Evolutionary conservation across 176 grass and related monocot species (phyloP).

Genomic region (Avena sativa): DNA sequence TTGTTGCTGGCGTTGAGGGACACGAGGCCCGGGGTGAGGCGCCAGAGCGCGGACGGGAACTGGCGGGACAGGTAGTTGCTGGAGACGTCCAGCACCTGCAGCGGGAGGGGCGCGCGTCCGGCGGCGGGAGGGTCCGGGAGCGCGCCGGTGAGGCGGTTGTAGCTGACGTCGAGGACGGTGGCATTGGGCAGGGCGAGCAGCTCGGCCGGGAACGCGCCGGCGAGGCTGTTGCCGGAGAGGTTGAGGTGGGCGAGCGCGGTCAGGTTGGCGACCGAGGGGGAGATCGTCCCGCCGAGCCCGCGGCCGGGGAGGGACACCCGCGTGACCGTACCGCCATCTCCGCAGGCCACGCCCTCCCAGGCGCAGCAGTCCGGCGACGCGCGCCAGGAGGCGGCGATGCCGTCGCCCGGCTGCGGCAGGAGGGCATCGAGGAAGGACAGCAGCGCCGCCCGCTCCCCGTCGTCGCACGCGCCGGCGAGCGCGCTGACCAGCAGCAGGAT

Average conservation of each 20-base stretch:
- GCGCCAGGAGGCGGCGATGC: conserved; percentile 38
- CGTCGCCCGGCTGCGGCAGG: conserved; percentile 10
- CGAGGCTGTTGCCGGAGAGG: conserved; percentile 55
- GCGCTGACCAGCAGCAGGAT: background rate
- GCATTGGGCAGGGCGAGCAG: conserved; percentile 34
- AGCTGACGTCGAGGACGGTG: conserved; percentile 52
- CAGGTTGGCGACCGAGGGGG: conserved; percentile 49
- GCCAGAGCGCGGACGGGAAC: conserved; percentile 52
- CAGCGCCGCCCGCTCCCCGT: conserved; percentile 47
- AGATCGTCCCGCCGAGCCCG: conserved; percentile 51
- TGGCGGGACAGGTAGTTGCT: conserved; percentile 46
- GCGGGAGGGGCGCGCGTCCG: background rate
- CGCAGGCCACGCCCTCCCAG: conserved; percentile 60
- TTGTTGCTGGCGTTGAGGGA: conserved; percentile 59
- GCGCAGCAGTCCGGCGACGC: conserved; percentile 53
- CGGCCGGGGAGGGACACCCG: conserved; percentile 39
- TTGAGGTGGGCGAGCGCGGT: conserved; percentile 47
- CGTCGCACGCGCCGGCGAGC: conserved; percentile 35
- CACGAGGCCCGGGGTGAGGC: conserved; percentile 24
- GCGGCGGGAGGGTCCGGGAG: background rate
- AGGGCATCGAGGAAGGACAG: conserved; percentile 48
- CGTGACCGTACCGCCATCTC: conserved; percentile 15
- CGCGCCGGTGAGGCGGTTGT: conserved; percentile 46
- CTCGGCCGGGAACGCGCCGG: conserved; percentile 34
- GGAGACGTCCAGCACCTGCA: conserved; percentile 52